phyloP scores from a whole-genome alignment of 139 green algal species.

The Edaphochlamys debaryana region DNA sequence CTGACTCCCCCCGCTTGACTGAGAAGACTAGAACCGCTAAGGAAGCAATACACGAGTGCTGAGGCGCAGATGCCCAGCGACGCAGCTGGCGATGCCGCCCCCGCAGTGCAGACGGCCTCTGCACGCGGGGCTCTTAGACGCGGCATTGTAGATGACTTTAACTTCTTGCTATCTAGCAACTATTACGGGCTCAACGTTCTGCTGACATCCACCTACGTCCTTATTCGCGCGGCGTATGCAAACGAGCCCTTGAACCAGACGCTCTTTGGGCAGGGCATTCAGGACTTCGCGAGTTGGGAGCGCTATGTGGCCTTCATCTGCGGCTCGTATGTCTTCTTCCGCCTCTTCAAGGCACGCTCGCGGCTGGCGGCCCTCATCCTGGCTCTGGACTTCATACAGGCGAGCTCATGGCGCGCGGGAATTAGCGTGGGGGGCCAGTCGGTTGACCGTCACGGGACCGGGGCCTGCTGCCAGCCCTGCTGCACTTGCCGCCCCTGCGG shows the following conservation, averaged over 20 bases:
- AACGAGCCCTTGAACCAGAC: conserved; percentile 1
- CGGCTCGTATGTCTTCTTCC: conserved; percentile 11
- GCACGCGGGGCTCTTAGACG: too few species aligned
- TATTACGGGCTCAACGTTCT: conserved; percentile 16
- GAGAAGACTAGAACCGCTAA: too few species aligned
- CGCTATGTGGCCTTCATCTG: conserved; percentile 26
- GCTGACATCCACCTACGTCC: not conserved
- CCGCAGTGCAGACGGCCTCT: too few species aligned
- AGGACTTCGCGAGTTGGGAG: conserved; percentile 26
- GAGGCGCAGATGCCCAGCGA: too few species aligned
- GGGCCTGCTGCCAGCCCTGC: too few species aligned
- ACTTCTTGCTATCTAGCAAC: not conserved
- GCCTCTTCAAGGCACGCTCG: conserved; percentile 15
- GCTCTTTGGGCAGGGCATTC: not conserved
- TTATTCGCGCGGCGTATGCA: not conserved
- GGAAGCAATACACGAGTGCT: too few species aligned
- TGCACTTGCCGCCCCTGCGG: too few species aligned
- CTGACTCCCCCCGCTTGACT: too few species aligned
- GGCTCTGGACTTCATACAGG: conserved; percentile 26
- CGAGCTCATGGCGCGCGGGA: too few species aligned
- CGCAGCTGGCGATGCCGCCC: too few species aligned
- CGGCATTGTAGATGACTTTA: not conserved
- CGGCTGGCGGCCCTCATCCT: not conserved
- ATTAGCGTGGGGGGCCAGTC: too few species aligned
- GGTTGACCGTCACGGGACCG: too few species aligned